Conservation (phyloP, 1,284 basidiomycete species). For the Cutaneotrichosporon arboriforme region DNA sequence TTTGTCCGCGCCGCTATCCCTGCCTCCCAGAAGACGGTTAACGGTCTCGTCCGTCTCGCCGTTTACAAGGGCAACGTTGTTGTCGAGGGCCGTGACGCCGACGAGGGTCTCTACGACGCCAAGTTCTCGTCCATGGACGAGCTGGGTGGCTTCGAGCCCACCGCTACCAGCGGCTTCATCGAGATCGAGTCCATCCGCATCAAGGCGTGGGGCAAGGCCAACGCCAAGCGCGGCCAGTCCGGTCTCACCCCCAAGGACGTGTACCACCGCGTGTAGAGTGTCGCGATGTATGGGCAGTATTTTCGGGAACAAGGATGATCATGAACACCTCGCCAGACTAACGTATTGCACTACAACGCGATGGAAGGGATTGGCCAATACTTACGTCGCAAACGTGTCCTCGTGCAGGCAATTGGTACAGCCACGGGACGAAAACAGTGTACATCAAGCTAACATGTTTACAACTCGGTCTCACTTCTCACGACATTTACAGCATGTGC, state of each 20-base stretch:
- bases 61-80: slow-evolving; percentile 96
- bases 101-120: slow-evolving; percentile 90
- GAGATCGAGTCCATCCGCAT: slow-evolving; percentile 91
- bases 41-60: slow-evolving; percentile 83
- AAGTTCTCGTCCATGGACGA: slow-evolving; percentile 99
- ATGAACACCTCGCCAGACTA: too few species aligned
- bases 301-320: too few species aligned
- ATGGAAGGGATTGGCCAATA: too few species aligned
- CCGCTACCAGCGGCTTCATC: slow-evolving; percentile 88
- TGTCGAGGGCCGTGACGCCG: slow-evolving; percentile 83
- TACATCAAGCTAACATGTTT: too few species aligned
- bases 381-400: too few species aligned
- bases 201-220: slow-evolving; percentile 67
- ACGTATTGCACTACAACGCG: too few species aligned
- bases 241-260: slow-evolving; percentile 72
- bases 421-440: too few species aligned
- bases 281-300: background rate
- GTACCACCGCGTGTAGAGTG: slow-evolving; percentile 54
- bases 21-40: slow-evolving; percentile 91
- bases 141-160: slow-evolving; percentile 92
- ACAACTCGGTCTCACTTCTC: too few species aligned
- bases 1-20: slow-evolving; percentile 85
- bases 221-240: slow-evolving; percentile 68
- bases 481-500: too few species aligned
- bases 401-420: too few species aligned